Percentiles rank a stretch among this genome's conserved stretches.
phyloP scores from a whole-genome alignment of 345 rosid species.

The Raphanus raphanistrum region DNA sequence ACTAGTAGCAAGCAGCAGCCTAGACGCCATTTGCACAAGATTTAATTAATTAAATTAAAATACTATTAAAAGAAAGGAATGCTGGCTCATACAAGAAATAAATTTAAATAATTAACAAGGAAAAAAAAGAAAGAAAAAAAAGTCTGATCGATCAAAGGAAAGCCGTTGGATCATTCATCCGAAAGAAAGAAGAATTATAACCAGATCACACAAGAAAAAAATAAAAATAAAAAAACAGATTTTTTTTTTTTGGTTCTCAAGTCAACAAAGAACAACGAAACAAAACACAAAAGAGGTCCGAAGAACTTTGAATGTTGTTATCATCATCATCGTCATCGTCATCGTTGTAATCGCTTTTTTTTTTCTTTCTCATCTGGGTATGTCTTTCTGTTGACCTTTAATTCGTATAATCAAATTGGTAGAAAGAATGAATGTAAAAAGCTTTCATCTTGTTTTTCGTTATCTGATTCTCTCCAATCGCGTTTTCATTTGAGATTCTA shows the following conservation, averaged over 20 bases:
- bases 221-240: background rate
- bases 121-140: background rate
- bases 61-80: slow-evolving; percentile 2
- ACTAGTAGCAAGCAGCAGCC: slow-evolving; percentile 14
- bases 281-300: slow-evolving; percentile 28
- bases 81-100: background rate
- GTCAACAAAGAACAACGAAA: slow-evolving; percentile 67
- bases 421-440: slow-evolving; percentile 15
- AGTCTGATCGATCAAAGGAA: slow-evolving; percentile 1
- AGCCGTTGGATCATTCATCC: slow-evolving; percentile 35
- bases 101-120: background rate
- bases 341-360: slow-evolving; percentile 9
- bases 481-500: background rate
- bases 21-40: background rate
- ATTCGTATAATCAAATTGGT: background rate
- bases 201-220: background rate
- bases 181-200: slow-evolving; percentile 9
- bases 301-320: slow-evolving; percentile 34
- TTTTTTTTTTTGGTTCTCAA: slow-evolving; percentile 14
- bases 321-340: slow-evolving; percentile 22
- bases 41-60: background rate
- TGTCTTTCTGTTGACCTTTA: slow-evolving; percentile 31
- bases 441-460: slow-evolving; percentile 2
- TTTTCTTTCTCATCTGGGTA: slow-evolving; percentile 23
- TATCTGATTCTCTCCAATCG: slow-evolving; percentile 31